phyloP scores from a whole-genome alignment of 1,139 yeast species.

The Torulaspora pretoriensis region DNA sequence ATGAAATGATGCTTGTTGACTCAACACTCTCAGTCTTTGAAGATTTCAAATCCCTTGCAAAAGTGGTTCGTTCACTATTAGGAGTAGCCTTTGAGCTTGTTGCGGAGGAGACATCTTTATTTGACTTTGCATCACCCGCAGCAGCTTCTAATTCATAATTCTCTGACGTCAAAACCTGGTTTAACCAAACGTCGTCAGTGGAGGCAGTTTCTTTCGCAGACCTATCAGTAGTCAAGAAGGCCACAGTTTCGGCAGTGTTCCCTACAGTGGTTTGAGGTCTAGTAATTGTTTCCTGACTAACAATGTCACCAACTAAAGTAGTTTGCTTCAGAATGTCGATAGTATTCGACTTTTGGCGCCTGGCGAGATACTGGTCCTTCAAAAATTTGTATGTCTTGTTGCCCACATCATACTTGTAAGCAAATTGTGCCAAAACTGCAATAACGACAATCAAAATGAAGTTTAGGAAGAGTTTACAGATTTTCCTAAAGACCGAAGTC shows the following conservation, averaged over 20 bases:
- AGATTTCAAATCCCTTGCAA: neutral
- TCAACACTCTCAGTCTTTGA: no score
- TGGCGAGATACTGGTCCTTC: conserved; percentile 29
- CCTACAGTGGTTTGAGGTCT: conserved; percentile 1
- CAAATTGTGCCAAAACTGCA: conserved; percentile 40
- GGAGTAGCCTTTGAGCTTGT: neutral
- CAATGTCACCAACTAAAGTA: conserved; percentile 26
- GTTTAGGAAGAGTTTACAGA: conserved; percentile 46
- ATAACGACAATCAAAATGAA: conserved; percentile 43
- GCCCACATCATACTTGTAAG: conserved; percentile 43
- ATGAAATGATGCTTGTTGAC: neutral
- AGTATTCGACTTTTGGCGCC: conserved; percentile 35
- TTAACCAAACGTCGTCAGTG: conserved; percentile 2
- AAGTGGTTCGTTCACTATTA: neutral
- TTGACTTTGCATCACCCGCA: neutral
- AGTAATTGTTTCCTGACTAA: conserved; percentile 13
- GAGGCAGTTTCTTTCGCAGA: neutral
- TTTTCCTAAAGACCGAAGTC: conserved; percentile 37
- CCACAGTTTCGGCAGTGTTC: conserved; percentile 1
- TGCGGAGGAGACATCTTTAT: no score
- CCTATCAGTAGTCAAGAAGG: neutral
- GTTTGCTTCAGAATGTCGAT: conserved; percentile 23
- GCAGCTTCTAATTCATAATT: neutral
- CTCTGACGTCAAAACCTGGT: neutral
- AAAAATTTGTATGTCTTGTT: conserved; percentile 19